Evolutionary conservation across 2,329 filamentous ascomycete species (phyloP).

Genomic region (Arthrobotrys musiformis): DNA sequence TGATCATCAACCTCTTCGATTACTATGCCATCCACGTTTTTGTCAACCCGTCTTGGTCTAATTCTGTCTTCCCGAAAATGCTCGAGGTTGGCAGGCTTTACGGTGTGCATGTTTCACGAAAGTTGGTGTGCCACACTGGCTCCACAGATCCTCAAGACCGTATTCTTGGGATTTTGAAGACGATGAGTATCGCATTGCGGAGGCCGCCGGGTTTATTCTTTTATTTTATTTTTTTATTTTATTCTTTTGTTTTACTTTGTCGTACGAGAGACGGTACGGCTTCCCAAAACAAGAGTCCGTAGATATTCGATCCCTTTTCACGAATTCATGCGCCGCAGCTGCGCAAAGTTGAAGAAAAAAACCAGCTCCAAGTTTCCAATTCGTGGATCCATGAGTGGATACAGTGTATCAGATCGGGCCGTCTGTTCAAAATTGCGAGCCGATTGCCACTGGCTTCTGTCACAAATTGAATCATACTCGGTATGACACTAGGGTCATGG

Average conservation of each 20-base stretch:
- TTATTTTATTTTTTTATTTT: no score
- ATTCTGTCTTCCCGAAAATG: conserved; percentile 1
- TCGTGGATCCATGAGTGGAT: background rate
- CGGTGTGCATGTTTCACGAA: conserved; percentile 39
- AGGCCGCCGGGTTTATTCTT: conserved; percentile 23
- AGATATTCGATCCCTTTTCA: background rate
- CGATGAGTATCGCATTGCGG: conserved; percentile 43
- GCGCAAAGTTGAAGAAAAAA: background rate
- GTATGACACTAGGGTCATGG: no score
- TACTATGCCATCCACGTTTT: conserved; percentile 33
- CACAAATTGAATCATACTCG: background rate
- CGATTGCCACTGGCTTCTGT: conserved; percentile 1
- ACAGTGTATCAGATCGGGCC: conserved; percentile 4
- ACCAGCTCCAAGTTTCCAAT: background rate
- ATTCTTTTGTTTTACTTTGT: no score
- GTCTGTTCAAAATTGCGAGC: conserved; percentile 3
- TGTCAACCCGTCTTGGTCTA: background rate
- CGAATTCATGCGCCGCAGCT: no score
- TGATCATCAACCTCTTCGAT: conserved; percentile 44
- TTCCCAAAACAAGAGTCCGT: background rate
- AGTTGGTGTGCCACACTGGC: conserved; percentile 38
- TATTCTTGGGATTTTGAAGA: conserved; percentile 41
- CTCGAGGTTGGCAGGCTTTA: conserved; percentile 11
- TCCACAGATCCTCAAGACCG: conserved; percentile 37
- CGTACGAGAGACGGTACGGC: conserved; percentile 28